Percentiles rank a stretch among this genome's conserved stretches.
Conservation (phyloP, 1,139 yeast genomes). For the Blastobotrys aristatus region DNA sequence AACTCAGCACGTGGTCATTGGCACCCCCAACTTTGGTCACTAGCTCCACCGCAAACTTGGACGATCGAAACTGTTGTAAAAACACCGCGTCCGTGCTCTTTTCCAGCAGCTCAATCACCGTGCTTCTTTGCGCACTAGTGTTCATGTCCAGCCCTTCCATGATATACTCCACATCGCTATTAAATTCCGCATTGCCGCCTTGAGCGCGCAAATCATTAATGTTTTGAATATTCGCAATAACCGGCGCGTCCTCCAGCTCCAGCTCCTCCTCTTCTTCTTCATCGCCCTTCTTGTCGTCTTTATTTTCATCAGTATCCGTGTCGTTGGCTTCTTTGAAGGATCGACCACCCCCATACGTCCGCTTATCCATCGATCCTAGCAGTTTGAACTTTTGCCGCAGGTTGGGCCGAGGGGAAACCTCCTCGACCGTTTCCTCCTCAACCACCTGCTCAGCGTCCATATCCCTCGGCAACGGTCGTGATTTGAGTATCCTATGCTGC, state of each 20-base stretch:
- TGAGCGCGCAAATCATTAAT: slow-evolving; percentile 37
- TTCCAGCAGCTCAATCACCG: slow-evolving; percentile 30
- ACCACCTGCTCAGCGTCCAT: not conserved
- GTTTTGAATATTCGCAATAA: slow-evolving; percentile 18
- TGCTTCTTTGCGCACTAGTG: slow-evolving; percentile 14
- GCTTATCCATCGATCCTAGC: slow-evolving; percentile 3
- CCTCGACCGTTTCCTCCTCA: not conserved
- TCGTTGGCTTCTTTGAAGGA: not conserved
- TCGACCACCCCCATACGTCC: slow-evolving; percentile 11
- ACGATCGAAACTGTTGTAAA: slow-evolving; percentile 19
- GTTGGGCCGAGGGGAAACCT: not conserved
- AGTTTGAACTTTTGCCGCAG: slow-evolving; percentile 3
- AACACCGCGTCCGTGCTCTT: slow-evolving; percentile 27
- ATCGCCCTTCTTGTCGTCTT: slow-evolving; percentile 6
- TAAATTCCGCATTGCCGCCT: slow-evolving; percentile 35
- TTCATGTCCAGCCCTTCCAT: slow-evolving; percentile 33
- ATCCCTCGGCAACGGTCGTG: slow-evolving; percentile 1
- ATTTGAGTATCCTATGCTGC: not conserved
- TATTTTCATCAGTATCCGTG: not conserved
- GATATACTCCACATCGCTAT: slow-evolving; percentile 36
- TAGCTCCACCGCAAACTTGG: slow-evolving; percentile 21
- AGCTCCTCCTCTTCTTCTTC: slow-evolving; percentile 10
- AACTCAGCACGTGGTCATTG: slow-evolving; percentile 10
- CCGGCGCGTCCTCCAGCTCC: not conserved
- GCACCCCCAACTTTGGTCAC: slow-evolving; percentile 15